Conservation (phyloP, 2,329 filamentous ascomycete species). For the Seiridium unicorne region DNA sequence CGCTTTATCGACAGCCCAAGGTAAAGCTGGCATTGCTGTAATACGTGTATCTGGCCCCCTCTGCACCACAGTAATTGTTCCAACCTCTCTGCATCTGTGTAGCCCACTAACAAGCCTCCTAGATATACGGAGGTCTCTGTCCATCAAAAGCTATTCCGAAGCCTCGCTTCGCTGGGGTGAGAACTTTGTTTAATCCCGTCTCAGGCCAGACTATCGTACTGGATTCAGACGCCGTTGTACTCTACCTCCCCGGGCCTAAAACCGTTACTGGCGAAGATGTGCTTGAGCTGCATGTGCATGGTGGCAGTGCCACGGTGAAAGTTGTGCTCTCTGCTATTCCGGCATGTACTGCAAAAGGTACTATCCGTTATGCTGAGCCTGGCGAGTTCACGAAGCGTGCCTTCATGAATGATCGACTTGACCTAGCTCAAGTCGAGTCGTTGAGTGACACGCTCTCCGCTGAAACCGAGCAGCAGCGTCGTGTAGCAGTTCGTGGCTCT, state of each 20-base stretch:
- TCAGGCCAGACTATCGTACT: slow-evolving; percentile 50
- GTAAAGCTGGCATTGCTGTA: slow-evolving; percentile 86
- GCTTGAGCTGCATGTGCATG: slow-evolving; percentile 92
- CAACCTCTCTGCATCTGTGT: slow-evolving; percentile 18
- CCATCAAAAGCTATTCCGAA: slow-evolving; percentile 42
- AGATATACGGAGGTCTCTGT: slow-evolving; percentile 51
- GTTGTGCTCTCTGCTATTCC: slow-evolving; percentile 80
- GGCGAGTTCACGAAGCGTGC: slow-evolving; percentile 94
- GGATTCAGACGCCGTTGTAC: slow-evolving; percentile 76
- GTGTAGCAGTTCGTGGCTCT: slow-evolving; percentile 76
- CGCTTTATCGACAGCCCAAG: slow-evolving; percentile 82
- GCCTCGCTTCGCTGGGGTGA: slow-evolving; percentile 64
- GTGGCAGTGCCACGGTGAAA: slow-evolving; percentile 83
- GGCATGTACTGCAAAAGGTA: slow-evolving; percentile 32
- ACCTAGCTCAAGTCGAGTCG: slow-evolving; percentile 78
- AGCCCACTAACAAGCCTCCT: not conserved
- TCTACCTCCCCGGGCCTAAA: slow-evolving; percentile 78
- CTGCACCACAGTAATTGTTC: slow-evolving; percentile 43
- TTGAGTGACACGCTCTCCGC: slow-evolving; percentile 62
- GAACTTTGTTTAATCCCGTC: slow-evolving; percentile 64
- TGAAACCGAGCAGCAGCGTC: slow-evolving; percentile 90
- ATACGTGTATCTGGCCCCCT: slow-evolving; percentile 81
- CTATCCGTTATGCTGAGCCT: slow-evolving; percentile 84
- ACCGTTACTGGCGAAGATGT: slow-evolving; percentile 93
- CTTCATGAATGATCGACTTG: slow-evolving; percentile 82